Evolutionary conservation across 2,329 filamentous ascomycete genomes (phyloP), one percentile per base, ranked within the genome.

Genomic region (Claviceps spartinae): DNA sequence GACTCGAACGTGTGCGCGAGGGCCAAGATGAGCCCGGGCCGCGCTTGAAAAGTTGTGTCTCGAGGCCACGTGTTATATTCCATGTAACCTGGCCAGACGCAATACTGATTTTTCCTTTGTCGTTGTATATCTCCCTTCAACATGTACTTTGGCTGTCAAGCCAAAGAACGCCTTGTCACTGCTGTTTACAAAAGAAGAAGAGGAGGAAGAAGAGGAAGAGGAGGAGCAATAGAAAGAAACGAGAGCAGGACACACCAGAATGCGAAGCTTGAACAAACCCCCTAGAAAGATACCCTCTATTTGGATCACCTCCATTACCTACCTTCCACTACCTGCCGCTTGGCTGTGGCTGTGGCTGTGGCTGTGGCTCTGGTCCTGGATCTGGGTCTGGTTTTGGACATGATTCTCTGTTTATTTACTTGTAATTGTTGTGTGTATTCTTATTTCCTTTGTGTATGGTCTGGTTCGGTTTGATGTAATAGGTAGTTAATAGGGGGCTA

Each of bases 211-310:
- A 5, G 13, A 24, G 13, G 5, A 46, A 5, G 13, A 24, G 13
- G 1, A 24, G 9, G 8, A 24, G n/a, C 1, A 20, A 18, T 26
- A 47, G 44, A 47, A n/a, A 20, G 34, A n/a, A 20, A 4, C 30
- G 36, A 45, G 34, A 18, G 38, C 18, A 20, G 24, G 41, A 37
- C 11, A 50, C 49, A 54, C 55, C 61, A 66, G 59, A 65, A 57
- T 65, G 65, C 62, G 56, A 65, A 61, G 48, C 50, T 44, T 50
- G 42, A 47, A 51, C 40, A 30, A 34, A 11, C 9, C 30, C 9
- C 49, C 58, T 66, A 67, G 64, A 68, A 67, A 68, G 67, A 69
- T 69, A 69, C 67, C 67, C 67, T 59, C 67, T 59, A 40, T 59
- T 63, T 68, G 61, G 60, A 65, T 63, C 44, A 49, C 55, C 40